Base-by-base conservation (phyloP, 345 rosid species). In the Eucalyptus paniculata region DNA sequence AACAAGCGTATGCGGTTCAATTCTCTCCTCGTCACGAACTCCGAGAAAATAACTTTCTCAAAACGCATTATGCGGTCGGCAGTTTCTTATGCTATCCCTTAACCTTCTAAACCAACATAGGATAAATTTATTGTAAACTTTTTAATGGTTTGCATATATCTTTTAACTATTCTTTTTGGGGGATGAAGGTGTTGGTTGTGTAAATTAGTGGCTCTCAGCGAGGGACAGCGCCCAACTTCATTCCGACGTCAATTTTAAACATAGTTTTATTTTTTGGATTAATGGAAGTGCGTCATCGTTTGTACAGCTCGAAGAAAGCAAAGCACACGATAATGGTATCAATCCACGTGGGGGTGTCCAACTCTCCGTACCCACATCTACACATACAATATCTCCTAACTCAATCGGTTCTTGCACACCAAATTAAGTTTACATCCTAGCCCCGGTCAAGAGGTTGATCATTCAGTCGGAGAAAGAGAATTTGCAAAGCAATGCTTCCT, bases 141-240 rank as follows among this genome's bases (percentile, higher is more conserved):
- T 69, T 4, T 34, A 62, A 30, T 62, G 7, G 69, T 30, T 62
- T 62, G 0, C 15, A 62, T 8, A 60, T 62, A 62, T 15, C 0
- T 34, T 8, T 69, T 34, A 28, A 62, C 15, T 26, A 12, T 69
- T 34, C 2, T 34, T 34, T 69, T 34, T n/a, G n/a, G 4, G 24
- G 7, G 42, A 9, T 34, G 19, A 69, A 17, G 42, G 23, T 9
- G 24, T 32, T 69, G 6, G 6, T 34, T 32, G 42, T 32, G 42
- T 34, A 37, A 69, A 32, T 34, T 32, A 32, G 45, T 72, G 45
- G 45, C 28, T 19, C 26, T 37, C 24, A n/a, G 82, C 82, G 8
- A 37, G 82, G 82, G 26, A 37, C 24, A 37, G 28, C 45, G 14
- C 82, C 45, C 82, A 37, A 72, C 45, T 10, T 2, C 28, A 72